These are phyloP conservation scores for Tylopilus subfusipes DNA, from an alignment of 768 basidiomycete genomes.

Conservation along the genomic window DNA sequence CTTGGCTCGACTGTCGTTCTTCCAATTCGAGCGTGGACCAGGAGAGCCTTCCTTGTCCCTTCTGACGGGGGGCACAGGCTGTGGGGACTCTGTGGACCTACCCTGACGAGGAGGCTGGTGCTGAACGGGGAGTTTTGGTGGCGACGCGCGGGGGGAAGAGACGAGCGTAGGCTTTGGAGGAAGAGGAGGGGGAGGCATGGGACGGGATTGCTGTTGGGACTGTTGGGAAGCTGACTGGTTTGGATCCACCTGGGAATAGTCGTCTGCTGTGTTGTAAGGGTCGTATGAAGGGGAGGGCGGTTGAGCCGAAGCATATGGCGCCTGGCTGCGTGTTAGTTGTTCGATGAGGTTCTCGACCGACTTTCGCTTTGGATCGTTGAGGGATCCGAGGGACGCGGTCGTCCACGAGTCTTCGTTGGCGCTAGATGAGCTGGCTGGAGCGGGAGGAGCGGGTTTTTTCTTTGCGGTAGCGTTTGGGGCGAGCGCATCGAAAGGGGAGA, in stretches of 20 bases:
- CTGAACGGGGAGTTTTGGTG: conserved; percentile 56
- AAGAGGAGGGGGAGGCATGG: conserved; percentile 52
- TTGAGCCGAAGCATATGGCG: conserved; percentile 36
- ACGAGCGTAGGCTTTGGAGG: conserved; percentile 52
- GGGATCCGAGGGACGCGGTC: conserved; percentile 26
- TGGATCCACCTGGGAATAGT: conserved; percentile 44
- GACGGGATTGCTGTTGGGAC: conserved; percentile 33
- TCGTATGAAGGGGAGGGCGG: conserved; percentile 33
- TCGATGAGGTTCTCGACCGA: conserved; percentile 82
- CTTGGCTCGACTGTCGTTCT: conserved; percentile 37
- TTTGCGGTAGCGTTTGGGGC: conserved; percentile 48
- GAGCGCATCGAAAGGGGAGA: conserved; percentile 81
- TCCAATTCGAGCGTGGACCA: conserved; percentile 48
- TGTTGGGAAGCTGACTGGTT: conserved; percentile 22
- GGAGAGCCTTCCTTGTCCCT: conserved; percentile 74
- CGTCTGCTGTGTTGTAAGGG: conserved; percentile 39
- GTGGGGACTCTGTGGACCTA: conserved; percentile 50
- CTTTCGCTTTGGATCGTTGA: conserved; percentile 63
- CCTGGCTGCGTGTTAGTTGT: conserved; percentile 54
- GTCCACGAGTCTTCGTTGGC: conserved; percentile 63
- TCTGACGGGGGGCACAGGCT: conserved; percentile 37
- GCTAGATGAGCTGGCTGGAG: conserved; percentile 38
- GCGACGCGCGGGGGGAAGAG: conserved; percentile 61
- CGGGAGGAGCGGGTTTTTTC: conserved; percentile 65
- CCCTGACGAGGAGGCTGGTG: conserved; percentile 42